These are phyloP conservation scores for Alternaria sp. DNA, from an alignment of 2,329 filamentous ascomycete genomes.

Conservation along the genomic window DNA sequence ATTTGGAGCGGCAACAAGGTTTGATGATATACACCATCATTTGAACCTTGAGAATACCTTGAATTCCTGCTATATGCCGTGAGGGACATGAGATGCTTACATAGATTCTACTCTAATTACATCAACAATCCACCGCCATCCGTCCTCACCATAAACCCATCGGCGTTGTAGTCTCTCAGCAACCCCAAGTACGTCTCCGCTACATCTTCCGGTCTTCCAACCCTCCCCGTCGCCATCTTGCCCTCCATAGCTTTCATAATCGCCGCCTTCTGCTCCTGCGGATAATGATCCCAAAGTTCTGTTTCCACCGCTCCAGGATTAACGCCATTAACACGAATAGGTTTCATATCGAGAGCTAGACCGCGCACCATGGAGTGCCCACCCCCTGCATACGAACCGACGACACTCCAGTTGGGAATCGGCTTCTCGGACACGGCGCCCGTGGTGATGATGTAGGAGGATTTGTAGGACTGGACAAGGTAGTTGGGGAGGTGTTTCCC, in stretches of 20 bases:
- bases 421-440: constrained; percentile 63
- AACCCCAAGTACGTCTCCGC: constrained; percentile 58
- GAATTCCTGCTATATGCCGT: accelerated
- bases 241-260: constrained; percentile 30
- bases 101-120: background rate
- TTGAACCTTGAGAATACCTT: background rate
- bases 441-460: constrained; percentile 65
- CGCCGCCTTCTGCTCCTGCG: constrained; percentile 36
- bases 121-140: constrained; percentile 50
- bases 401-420: constrained; percentile 59
- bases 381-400: constrained; percentile 60
- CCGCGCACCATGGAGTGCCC: constrained; percentile 62
- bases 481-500: constrained; percentile 60
- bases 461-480: constrained; percentile 52
- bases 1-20: background rate
- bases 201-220: constrained; percentile 42
- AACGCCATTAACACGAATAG: constrained; percentile 70
- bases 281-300: constrained; percentile 49
- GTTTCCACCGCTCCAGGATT: constrained; percentile 62
- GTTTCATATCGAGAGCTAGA: constrained; percentile 69
- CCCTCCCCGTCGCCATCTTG: constrained; percentile 38
- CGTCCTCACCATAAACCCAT: constrained; percentile 55
- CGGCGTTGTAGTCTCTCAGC: constrained; percentile 58
- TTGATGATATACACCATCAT: background rate
- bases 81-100: too few relatives aligned